Evolutionary conservation across 352 stramenopile genomes (phyloP).

Genomic region (Phytopythium aichiense): DNA sequence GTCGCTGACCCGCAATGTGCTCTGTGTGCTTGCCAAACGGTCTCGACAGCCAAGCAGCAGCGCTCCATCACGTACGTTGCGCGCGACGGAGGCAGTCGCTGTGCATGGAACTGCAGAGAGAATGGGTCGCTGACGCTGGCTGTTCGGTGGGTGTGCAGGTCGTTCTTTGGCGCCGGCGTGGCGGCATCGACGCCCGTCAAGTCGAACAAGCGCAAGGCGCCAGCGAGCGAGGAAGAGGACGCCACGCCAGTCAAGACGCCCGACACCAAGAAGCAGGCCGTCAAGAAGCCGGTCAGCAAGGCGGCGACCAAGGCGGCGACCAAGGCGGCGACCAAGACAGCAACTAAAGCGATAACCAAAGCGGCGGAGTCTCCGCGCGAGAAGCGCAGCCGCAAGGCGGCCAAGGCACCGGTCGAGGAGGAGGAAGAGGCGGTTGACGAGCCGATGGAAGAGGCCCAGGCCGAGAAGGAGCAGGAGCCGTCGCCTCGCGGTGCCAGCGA

Average conservation of each 20-base stretch:
- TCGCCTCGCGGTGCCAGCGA: conserved; percentile 11
- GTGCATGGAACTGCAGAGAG: neutral
- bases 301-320: neutral
- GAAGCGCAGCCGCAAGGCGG: neutral
- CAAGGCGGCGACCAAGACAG: neutral
- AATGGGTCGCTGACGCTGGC: neutral
- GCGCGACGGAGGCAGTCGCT: neutral
- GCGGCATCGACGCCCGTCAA: conserved; percentile 20
- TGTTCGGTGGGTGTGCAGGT: conserved; percentile 11
- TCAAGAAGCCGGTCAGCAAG: conserved; percentile 4
- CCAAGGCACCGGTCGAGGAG: conserved; percentile 12
- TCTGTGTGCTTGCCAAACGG: neutral
- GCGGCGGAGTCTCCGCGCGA: neutral
- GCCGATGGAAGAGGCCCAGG: conserved; percentile 18
- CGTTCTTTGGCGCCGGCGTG: conserved; percentile 49
- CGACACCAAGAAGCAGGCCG: neutral
- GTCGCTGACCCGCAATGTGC: neutral
- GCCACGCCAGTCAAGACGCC: neutral
- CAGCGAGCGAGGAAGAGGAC: conserved; percentile 5
- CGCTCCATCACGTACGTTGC: conserved; percentile 57
- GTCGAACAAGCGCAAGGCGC: conserved; percentile 26
- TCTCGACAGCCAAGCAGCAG: conserved; percentile 32
- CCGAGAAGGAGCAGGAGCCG: conserved; percentile 16
- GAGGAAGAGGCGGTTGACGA: conserved; percentile 17
- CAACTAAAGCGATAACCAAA: neutral